These are phyloP conservation scores for Coniferiporia sulphurascens DNA, from an alignment of 1,284 basidiomycete species.

Conservation along the genomic window DNA sequence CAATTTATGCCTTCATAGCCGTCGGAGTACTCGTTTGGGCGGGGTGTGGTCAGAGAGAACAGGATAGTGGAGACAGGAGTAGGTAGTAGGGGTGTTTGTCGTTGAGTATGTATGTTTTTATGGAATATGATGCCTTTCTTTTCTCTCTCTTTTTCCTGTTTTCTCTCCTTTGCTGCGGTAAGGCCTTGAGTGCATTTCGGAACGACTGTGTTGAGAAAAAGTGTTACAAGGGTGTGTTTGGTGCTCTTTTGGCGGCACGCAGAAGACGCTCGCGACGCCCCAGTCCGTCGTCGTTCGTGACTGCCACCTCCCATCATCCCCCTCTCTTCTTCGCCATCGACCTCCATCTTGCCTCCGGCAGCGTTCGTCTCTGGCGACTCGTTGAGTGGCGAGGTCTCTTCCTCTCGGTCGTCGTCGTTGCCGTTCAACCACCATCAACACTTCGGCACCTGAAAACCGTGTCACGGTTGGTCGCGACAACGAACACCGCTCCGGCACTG, in stretches of 20 bases:
- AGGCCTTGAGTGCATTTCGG: not conserved
- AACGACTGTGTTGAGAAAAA: not conserved
- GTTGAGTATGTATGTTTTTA: conserved; percentile 1
- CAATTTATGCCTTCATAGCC: too few species aligned
- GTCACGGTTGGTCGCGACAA: not conserved
- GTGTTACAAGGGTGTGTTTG: not conserved
- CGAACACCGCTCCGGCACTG: not conserved
- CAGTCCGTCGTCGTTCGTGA: not conserved
- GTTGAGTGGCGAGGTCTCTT: not conserved
- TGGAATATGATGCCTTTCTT: not conserved
- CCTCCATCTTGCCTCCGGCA: not conserved
- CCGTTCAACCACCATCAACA: not conserved
- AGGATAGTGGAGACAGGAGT: not conserved
- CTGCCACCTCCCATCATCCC: not conserved
- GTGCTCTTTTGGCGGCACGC: conserved; percentile 2
- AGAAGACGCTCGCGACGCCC: not conserved
- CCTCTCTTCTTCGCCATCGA: not conserved
- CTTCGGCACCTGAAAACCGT: not conserved
- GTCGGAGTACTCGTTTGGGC: too few species aligned
- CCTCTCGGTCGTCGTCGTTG: not conserved
- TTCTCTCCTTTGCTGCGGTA: not conserved
- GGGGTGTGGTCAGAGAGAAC: too few species aligned
- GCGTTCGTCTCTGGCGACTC: not conserved
- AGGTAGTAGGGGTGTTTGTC: not conserved
- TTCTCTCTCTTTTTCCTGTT: not conserved